Evolutionary conservation across 345 rosid species (phyloP).

Genomic region (Noccaea bulbosa): DNA sequence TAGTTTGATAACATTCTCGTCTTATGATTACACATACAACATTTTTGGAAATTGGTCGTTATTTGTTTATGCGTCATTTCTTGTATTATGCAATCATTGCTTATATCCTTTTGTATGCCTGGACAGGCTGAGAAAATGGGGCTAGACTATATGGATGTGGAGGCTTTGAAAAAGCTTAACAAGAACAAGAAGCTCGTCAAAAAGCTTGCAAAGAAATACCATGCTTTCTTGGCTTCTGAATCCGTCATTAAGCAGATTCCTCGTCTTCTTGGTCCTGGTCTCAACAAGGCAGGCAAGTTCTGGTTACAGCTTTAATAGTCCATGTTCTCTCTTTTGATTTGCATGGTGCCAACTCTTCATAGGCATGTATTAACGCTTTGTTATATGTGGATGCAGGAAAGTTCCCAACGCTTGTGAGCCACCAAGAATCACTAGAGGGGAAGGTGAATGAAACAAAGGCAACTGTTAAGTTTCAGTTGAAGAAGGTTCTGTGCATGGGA

Average conservation of each 20-base stretch:
- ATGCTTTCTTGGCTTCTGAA: conserved; percentile 69
- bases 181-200: conserved; percentile 72
- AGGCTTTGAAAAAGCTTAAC: conserved; percentile 65
- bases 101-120: background rate
- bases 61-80: background rate
- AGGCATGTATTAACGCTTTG: background rate
- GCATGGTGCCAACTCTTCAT: background rate
- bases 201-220: conserved; percentile 71
- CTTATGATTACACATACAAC: background rate
- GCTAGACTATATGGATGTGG: conserved; percentile 64
- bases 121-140: conserved; percentile 63
- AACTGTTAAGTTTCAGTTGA: conserved; percentile 63
- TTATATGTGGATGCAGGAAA: conserved; percentile 50
- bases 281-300: conserved; percentile 78
- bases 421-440: conserved; percentile 59
- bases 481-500: conserved; percentile 71
- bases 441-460: conserved; percentile 70
- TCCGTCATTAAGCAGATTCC: conserved; percentile 75
- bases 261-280: conserved; percentile 73
- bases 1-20: background rate
- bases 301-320: background rate
- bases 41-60: background rate
- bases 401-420: conserved; percentile 67
- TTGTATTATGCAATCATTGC: background rate
- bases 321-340: background rate